Evolutionary conservation across 176 grass and related monocot genomes (phyloP).

Genomic region (Lolium perenne): DNA sequence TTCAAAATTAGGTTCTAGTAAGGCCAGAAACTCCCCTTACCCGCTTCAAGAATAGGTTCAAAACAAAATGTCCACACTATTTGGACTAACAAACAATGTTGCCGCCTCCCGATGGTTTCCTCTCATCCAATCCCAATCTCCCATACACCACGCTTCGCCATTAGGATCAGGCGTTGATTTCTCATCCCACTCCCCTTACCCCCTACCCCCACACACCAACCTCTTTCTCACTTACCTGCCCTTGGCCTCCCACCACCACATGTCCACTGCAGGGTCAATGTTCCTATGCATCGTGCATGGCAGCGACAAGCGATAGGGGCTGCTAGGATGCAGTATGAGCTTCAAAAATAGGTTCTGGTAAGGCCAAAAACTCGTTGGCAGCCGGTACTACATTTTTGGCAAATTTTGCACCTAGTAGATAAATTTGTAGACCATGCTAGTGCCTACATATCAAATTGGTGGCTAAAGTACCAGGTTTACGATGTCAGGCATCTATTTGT

Average conservation of each 20-base stretch:
- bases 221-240: background rate
- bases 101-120: too few relatives aligned
- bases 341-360: background rate
- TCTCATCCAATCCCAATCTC: background rate
- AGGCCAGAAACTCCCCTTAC: background rate
- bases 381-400: background rate
- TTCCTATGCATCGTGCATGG: too few relatives aligned
- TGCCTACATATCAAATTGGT: background rate
- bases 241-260: too few relatives aligned
- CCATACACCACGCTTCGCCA: too few relatives aligned
- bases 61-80: too few relatives aligned
- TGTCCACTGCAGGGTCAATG: too few relatives aligned
- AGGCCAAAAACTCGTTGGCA: background rate
- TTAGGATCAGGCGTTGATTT: background rate
- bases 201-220: background rate
- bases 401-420: background rate
- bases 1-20: background rate
- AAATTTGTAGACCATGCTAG: background rate
- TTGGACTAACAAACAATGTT: too few relatives aligned
- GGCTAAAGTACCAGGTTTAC: constrained; percentile 8
- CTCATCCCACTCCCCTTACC: background rate
- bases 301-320: too few relatives aligned
- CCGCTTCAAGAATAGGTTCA: too few relatives aligned
- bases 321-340: too few relatives aligned
- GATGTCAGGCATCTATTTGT: background rate